Percentiles rank a stretch among this genome's conserved stretches.
These are phyloP conservation scores for Solidago caesia DNA, from an alignment of 129 eudicot genomes.

Conservation along the genomic window DNA sequence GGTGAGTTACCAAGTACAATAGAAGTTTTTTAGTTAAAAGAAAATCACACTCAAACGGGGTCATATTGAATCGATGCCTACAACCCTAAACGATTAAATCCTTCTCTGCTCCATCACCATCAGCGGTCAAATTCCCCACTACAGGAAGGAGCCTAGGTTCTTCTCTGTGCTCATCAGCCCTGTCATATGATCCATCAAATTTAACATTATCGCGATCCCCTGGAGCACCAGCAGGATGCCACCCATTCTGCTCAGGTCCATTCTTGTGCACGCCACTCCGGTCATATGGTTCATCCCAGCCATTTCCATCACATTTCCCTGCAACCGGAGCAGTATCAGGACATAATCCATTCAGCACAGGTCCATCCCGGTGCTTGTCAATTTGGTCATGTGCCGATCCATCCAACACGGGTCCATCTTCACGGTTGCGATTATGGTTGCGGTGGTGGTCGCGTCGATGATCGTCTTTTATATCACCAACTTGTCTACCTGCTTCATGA, in stretches of 20 bases:
- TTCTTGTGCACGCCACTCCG: neutral
- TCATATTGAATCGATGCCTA: neutral
- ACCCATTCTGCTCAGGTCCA: conserved; percentile 33
- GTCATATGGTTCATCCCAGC: conserved; percentile 19
- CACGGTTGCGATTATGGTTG: neutral
- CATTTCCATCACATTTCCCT: neutral
- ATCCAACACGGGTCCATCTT: conserved; percentile 3
- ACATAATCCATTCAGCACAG: conserved; percentile 25
- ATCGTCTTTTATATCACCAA: conserved; percentile 25
- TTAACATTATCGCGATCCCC: no score
- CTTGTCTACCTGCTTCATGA: conserved; percentile 36
- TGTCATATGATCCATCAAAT: conserved; percentile 12
- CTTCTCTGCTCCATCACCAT: conserved; percentile 27
- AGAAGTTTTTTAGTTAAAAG: no score
- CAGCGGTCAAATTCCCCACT: neutral
- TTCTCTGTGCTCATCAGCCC: neutral
- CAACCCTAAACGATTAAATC: conserved; percentile 36
- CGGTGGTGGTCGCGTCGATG: conserved; percentile 2
- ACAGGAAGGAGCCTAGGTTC: conserved; percentile 13
- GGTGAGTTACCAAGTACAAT: no score
- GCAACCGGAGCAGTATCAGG: neutral
- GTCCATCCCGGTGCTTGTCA: conserved; percentile 4
- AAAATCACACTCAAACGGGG: no score
- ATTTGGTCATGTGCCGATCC: neutral
- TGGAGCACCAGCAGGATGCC: conserved; percentile 18